phyloP scores from a whole-genome alignment of 2,329 filamentous ascomycete species.

The Thelonectria rubi region DNA sequence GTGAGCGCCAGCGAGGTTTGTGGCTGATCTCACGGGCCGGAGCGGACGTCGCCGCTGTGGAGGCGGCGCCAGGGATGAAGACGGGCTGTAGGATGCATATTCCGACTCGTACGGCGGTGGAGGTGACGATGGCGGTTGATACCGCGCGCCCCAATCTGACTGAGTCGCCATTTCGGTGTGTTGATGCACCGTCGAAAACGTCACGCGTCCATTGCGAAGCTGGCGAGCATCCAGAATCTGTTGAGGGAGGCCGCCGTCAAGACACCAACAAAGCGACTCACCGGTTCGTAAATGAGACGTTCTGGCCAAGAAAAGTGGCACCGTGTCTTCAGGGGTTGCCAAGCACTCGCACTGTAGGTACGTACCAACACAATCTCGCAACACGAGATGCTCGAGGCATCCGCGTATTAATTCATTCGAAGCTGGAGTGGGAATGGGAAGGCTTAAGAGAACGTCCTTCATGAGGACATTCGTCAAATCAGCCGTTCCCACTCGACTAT shows the following conservation, averaged over 20 bases:
- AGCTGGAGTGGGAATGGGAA: too few species aligned
- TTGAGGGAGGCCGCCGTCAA: conserved; percentile 24
- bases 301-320: conserved; percentile 19
- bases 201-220: neutral
- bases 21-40: conserved; percentile 39
- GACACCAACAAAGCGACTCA: neutral
- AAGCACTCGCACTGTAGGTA: conserved; percentile 10
- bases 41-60: conserved; percentile 32
- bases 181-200: neutral
- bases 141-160: conserved; percentile 26
- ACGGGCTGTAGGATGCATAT: conserved; percentile 20
- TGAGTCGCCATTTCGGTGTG: conserved; percentile 12
- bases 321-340: conserved; percentile 20
- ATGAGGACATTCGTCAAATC: too few species aligned
- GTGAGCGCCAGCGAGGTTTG: conserved; percentile 38
- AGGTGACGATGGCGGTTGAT: conserved; percentile 24
- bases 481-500: neutral
- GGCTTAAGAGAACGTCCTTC: neutral
- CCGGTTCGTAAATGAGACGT: conserved; percentile 13
- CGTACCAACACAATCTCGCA: neutral
- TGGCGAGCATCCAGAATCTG: neutral
- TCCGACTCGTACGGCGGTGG: conserved; percentile 13
- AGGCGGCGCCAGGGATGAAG: conserved; percentile 31
- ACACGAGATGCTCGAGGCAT: neutral
- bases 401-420: neutral